Conservation (phyloP, 306 rosid genomes). For the Vicia villosa region DNA sequence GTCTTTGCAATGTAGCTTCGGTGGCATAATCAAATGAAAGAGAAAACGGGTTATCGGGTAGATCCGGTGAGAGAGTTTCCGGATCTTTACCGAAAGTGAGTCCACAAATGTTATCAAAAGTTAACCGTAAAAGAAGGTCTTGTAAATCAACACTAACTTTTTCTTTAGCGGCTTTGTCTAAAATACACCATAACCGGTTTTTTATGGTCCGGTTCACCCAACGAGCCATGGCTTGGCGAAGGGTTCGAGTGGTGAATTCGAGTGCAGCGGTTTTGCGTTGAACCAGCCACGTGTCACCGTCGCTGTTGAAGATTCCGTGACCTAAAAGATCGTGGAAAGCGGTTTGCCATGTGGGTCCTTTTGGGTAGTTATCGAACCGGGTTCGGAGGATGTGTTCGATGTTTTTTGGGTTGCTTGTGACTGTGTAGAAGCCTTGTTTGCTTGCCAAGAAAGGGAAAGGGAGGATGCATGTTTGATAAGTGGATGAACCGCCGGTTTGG, state of each 20-base stretch:
- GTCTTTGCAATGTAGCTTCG: slow-evolving; percentile 73
- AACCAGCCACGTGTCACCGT: slow-evolving; percentile 87
- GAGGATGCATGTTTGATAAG: slow-evolving; percentile 66
- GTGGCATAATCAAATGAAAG: slow-evolving; percentile 80
- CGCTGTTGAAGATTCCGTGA: slow-evolving; percentile 91
- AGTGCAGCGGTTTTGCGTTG: slow-evolving; percentile 97
- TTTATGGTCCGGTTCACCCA: slow-evolving; percentile 92
- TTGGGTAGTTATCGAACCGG: slow-evolving; percentile 84
- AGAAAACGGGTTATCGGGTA: slow-evolving; percentile 63
- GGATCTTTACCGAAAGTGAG: slow-evolving; percentile 95
- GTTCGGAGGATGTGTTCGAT: slow-evolving; percentile 79
- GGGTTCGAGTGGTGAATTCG: slow-evolving; percentile 87
- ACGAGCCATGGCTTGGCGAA: slow-evolving; percentile 89
- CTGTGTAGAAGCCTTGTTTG: slow-evolving; percentile 68
- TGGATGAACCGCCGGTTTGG: slow-evolving; percentile 42
- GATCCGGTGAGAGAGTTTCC: slow-evolving; percentile 69
- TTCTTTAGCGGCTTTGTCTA: slow-evolving; percentile 65
- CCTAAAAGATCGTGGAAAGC: slow-evolving; percentile 92
- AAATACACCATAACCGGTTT: slow-evolving; percentile 74
- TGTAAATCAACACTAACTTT: slow-evolving; percentile 68
- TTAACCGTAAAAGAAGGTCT: slow-evolving; percentile 76
- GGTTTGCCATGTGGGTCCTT: slow-evolving; percentile 84
- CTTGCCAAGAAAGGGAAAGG: slow-evolving; percentile 72
- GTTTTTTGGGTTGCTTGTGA: slow-evolving; percentile 79
- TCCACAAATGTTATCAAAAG: slow-evolving; percentile 92